Percentiles rank a stretch among this genome's conserved stretches.
Conservation (phyloP, 192 early-diverging fungal genomes). For the Allomyces macrogynus region DNA sequence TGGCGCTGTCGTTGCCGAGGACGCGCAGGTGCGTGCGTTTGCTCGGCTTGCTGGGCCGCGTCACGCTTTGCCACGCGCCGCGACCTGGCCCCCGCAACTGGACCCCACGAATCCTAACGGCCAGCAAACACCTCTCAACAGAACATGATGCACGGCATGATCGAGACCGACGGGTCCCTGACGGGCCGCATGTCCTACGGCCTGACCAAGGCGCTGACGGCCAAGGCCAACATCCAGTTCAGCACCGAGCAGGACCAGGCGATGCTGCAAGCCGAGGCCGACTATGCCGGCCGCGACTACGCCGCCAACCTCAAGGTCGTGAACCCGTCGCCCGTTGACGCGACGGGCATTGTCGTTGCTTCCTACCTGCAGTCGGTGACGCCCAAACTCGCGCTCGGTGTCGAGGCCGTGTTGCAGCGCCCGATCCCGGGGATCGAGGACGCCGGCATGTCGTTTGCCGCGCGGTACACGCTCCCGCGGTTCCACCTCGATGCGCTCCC, state of each 20-base stretch:
- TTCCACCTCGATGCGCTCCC: slow-evolving; percentile 12
- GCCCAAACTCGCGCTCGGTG: slow-evolving; percentile 56
- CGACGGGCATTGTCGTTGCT: slow-evolving; percentile 71
- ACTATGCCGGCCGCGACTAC: slow-evolving; percentile 75
- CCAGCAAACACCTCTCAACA: slow-evolving; percentile 6
- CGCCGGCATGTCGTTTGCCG: slow-evolving; percentile 45
- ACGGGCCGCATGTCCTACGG: slow-evolving; percentile 62
- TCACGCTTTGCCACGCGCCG: too few relatives aligned
- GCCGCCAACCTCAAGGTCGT: slow-evolving; percentile 79
- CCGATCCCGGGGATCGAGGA: slow-evolving; percentile 66
- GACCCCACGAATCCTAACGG: too few relatives aligned
- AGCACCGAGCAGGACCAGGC: background rate
- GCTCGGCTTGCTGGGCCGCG: background rate
- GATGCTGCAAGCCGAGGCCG: slow-evolving; percentile 64
- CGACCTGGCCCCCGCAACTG: background rate
- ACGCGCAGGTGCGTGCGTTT: slow-evolving; percentile 25
- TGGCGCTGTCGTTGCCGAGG: slow-evolving; percentile 61
- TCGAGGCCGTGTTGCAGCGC: slow-evolving; percentile 65
- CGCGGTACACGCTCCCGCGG: slow-evolving; percentile 30
- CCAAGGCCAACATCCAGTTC: slow-evolving; percentile 27
- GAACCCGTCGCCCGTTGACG: slow-evolving; percentile 79
- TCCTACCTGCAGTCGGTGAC: slow-evolving; percentile 84
- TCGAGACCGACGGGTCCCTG: slow-evolving; percentile 80
- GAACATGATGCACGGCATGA: slow-evolving; percentile 76
- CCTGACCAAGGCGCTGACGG: slow-evolving; percentile 46